Evolutionary conservation across 371 early-diverging fungal genomes (phyloP).

Genomic region (Amoeboaphelidium protococcarum): DNA sequence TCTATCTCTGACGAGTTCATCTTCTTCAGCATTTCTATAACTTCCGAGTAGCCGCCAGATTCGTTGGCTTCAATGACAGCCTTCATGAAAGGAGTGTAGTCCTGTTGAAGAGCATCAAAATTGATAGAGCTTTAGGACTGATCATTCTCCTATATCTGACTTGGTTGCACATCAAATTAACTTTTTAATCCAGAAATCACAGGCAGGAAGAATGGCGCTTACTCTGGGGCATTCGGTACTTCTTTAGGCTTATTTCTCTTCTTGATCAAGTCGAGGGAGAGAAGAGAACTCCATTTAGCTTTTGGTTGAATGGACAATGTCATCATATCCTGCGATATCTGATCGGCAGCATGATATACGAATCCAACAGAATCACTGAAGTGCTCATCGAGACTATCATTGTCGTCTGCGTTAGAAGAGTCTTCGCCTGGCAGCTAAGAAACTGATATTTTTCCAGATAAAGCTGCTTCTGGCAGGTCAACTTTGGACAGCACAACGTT

Average conservation of each 20-base stretch:
- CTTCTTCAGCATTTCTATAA: constrained; percentile 21
- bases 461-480: no score
- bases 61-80: constrained; percentile 17
- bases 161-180: constrained; percentile 23
- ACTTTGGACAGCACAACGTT: no score
- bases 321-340: constrained; percentile 48
- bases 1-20: constrained; percentile 59
- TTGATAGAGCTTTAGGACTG: constrained; percentile 3
- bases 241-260: constrained; percentile 69
- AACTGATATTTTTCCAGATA: no score
- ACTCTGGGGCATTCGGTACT: constrained; percentile 58
- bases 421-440: no score
- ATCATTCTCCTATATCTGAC: background rate
- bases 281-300: constrained; percentile 65
- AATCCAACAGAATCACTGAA: constrained; percentile 8
- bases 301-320: constrained; percentile 47
- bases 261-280: constrained; percentile 72
- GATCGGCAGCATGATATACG: constrained; percentile 22
- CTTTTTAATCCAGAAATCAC: constrained; percentile 39
- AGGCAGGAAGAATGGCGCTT: constrained; percentile 76
- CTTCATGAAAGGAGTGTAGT: constrained; percentile 6
- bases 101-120: constrained; percentile 11
- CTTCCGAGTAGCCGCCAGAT: constrained; percentile 25
- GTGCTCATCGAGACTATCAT: constrained; percentile 11
- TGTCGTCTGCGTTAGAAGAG: no score